These are phyloP conservation scores for Fusarium sp. DNA, from an alignment of 2,329 filamentous ascomycete species.

Conservation along the genomic window DNA sequence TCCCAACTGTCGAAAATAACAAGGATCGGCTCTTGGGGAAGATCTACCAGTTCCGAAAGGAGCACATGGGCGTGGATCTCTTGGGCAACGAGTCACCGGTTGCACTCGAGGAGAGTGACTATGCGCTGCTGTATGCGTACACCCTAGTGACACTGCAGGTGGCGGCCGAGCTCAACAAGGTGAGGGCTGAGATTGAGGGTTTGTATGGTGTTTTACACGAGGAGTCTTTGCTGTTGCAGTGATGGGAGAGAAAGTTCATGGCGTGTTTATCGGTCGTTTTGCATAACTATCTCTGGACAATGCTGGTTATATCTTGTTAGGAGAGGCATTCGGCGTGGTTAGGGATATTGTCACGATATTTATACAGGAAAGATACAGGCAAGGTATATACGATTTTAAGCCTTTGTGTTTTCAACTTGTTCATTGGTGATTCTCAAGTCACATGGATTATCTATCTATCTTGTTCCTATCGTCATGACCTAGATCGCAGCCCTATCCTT, in stretches of 20 bases:
- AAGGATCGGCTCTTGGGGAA: constrained; percentile 87
- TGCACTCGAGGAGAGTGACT: constrained; percentile 79
- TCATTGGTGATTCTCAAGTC: not conserved
- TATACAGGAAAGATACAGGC: constrained; percentile 8
- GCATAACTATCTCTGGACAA: constrained; percentile 4
- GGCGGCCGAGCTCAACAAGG: constrained; percentile 71
- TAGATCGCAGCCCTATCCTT: not conserved
- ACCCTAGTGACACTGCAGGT: constrained; percentile 77
- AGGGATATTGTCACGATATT: not conserved
- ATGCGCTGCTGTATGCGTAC: constrained; percentile 93
- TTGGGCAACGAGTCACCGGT: constrained; percentile 43
- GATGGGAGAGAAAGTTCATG: constrained; percentile 19
- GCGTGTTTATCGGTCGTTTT: constrained; percentile 14
- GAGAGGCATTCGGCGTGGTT: not conserved
- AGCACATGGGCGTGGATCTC: constrained; percentile 60
- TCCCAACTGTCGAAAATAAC: constrained; percentile 84
- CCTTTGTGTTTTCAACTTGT: not conserved
- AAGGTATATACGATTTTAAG: not conserved
- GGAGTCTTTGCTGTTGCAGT: constrained; percentile 69
- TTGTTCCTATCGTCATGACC: constrained; percentile 25
- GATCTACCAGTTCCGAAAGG: constrained; percentile 87
- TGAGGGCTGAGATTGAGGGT: constrained; percentile 71
- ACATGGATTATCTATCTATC: constrained; percentile 14
- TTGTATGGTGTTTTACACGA: constrained; percentile 73
- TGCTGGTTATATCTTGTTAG: not conserved